Conservation (phyloP, 148 eudicot species). For the Diospyros kaki region DNA sequence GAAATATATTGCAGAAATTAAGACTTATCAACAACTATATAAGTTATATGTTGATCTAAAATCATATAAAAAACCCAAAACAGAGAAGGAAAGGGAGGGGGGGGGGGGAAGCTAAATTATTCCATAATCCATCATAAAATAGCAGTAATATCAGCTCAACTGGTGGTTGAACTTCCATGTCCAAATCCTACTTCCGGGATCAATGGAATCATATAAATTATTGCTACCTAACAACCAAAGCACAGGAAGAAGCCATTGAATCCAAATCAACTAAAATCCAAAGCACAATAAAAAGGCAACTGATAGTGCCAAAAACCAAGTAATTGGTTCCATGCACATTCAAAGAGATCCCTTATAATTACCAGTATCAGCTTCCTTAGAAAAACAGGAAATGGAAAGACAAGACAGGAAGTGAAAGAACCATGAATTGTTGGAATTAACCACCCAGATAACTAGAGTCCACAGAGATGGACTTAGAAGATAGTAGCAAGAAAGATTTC, state of each 20-base stretch:
- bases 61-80: neutral
- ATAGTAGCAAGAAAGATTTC: neutral
- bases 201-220: neutral
- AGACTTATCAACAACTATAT: neutral
- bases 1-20: neutral
- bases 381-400: neutral
- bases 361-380: neutral
- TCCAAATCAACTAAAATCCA: neutral
- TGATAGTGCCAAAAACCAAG: neutral
- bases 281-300: neutral
- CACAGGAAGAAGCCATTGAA: neutral
- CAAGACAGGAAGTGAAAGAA: too few relatives aligned
- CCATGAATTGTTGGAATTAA: slow-evolving; percentile 1
- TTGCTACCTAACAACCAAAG: neutral
- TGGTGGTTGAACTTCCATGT: too few relatives aligned
- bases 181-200: too few relatives aligned
- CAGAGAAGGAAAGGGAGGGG: too few relatives aligned
- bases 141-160: neutral
- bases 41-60: neutral
- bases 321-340: neutral
- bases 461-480: neutral
- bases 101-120: neutral
- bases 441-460: slow-evolving; percentile 12
- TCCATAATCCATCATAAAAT: neutral
- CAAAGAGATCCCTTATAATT: too few relatives aligned